These are phyloP conservation scores for Inga laurina DNA, from an alignment of 306 rosid species.

Conservation along the genomic window DNA sequence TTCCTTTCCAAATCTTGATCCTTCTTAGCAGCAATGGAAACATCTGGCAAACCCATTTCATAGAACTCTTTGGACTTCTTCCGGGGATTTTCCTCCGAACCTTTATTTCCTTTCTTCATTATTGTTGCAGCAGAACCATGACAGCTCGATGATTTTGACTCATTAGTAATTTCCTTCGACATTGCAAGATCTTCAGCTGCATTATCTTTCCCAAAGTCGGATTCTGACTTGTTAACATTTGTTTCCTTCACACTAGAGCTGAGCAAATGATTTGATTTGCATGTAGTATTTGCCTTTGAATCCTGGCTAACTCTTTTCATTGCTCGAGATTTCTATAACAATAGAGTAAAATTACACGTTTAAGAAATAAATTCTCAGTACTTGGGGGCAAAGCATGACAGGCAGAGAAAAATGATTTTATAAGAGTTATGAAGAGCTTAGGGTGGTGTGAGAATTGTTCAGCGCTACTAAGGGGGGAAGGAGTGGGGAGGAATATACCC, in stretches of 20 bases:
- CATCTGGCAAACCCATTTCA: slow-evolving; percentile 36
- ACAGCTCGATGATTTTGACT: not conserved
- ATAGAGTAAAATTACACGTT: slow-evolving; percentile 1
- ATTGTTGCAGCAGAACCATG: slow-evolving; percentile 29
- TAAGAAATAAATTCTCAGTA: not conserved
- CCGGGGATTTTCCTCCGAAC: slow-evolving; percentile 32
- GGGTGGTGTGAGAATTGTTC: not conserved
- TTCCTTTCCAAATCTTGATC: slow-evolving; percentile 81
- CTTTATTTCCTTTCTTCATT: slow-evolving; percentile 37
- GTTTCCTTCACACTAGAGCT: slow-evolving; percentile 30
- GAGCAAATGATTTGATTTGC: slow-evolving; percentile 21
- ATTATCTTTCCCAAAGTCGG: slow-evolving; percentile 30
- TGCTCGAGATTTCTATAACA: slow-evolving; percentile 44
- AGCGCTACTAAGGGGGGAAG: not conserved
- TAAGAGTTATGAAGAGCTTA: not conserved
- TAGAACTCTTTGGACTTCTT: slow-evolving; percentile 43
- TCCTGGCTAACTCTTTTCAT: slow-evolving; percentile 15
- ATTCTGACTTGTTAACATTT: slow-evolving; percentile 15
- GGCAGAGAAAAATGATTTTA: not conserved
- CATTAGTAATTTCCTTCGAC: slow-evolving; percentile 23
- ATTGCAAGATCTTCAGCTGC: slow-evolving; percentile 17
- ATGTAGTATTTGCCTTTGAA: slow-evolving; percentile 30
- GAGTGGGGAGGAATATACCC: not conserved
- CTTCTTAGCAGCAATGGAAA: slow-evolving; percentile 42
- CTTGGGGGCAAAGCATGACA: not conserved